Evolutionary conservation across 1,284 basidiomycete genomes (phyloP).

Genomic region (Papiliotrema nemorosa): DNA sequence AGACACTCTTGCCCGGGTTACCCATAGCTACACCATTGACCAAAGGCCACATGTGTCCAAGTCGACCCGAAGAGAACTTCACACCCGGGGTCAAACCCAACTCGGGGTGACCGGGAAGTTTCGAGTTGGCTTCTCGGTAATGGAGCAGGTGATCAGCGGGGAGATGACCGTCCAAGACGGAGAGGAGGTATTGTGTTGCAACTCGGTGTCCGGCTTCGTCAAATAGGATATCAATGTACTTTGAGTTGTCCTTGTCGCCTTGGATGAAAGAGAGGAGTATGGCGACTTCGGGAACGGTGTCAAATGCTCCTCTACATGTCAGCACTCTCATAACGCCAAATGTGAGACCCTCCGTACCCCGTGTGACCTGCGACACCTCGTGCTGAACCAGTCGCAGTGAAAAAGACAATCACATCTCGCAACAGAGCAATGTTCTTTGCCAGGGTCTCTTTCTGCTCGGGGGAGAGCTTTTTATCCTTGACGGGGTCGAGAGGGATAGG

Average conservation of each 20-base stretch:
- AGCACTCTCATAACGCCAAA: conserved; percentile 24
- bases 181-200: conserved; percentile 76
- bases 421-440: conserved; percentile 68
- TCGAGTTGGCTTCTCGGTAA: conserved; percentile 76
- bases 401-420: conserved; percentile 75
- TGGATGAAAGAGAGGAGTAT: conserved; percentile 24
- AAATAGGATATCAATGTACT: conserved; percentile 41
- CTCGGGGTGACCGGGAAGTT: conserved; percentile 80
- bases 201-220: conserved; percentile 70
- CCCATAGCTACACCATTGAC: conserved; percentile 78
- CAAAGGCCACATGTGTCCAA: conserved; percentile 77
- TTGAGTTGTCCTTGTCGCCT: conserved; percentile 20
- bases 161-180: conserved; percentile 67
- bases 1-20: conserved; percentile 68
- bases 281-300: conserved; percentile 58
- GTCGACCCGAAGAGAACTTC: conserved; percentile 79
- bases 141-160: conserved; percentile 71
- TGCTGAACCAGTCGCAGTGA: conserved; percentile 73
- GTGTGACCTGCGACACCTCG: conserved; percentile 79
- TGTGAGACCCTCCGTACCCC: conserved; percentile 3
- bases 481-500: conserved; percentile 67
- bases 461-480: conserved; percentile 57
- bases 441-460: conserved; percentile 60
- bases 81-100: conserved; percentile 77
- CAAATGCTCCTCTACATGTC: conserved; percentile 80